A percentile compares a stretch with the other conserved stretches of the same genome.
Conservation (phyloP, 2,329 filamentous ascomycete genomes). For the Penicillium glabrum region DNA sequence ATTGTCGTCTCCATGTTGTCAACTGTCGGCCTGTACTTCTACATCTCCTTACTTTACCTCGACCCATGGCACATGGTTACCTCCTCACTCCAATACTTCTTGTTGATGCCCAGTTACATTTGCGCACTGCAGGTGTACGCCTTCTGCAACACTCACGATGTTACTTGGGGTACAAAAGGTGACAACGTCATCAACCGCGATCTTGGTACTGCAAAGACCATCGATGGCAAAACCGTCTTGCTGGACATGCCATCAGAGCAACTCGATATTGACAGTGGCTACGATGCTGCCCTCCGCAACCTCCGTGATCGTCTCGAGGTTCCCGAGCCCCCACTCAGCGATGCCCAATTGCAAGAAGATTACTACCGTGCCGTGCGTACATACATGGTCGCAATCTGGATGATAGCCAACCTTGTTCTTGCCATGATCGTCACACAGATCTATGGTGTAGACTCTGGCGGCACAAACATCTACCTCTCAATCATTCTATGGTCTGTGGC, state of each 20-base stretch:
- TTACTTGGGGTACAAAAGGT: conserved; percentile 98
- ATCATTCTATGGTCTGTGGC: conserved; percentile 95
- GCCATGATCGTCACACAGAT: conserved; percentile 91
- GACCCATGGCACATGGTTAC: conserved; percentile 99
- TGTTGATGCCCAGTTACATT: conserved; percentile 88
- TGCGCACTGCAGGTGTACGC: conserved; percentile 97
- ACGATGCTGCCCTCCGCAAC: conserved; percentile 95
- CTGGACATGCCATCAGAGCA: conserved; percentile 98
- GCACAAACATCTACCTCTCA: conserved; percentile 83
- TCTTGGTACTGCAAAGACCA: conserved; percentile 78
- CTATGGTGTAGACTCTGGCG: conserved; percentile 70
- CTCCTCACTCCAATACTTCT: conserved; percentile 84
- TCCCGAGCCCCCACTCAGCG: conserved; percentile 58
- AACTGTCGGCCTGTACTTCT: conserved; percentile 89
- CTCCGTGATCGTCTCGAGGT: conserved; percentile 91
- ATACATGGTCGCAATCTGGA: conserved; percentile 96
- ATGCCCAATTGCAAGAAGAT: conserved; percentile 90
- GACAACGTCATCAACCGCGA: conserved; percentile 95
- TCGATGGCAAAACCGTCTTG: conserved; percentile 77
- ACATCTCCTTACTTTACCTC: conserved; percentile 94
- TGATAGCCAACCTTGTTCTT: conserved; percentile 85
- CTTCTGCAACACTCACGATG: conserved; percentile 98
- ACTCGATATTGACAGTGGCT: conserved; percentile 95
- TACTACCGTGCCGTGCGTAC: conserved; percentile 97
- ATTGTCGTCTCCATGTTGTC: conserved; percentile 86